Evolutionary conservation across 441 rosid genomes (phyloP).

Genomic region (Melastoma candidum): DNA sequence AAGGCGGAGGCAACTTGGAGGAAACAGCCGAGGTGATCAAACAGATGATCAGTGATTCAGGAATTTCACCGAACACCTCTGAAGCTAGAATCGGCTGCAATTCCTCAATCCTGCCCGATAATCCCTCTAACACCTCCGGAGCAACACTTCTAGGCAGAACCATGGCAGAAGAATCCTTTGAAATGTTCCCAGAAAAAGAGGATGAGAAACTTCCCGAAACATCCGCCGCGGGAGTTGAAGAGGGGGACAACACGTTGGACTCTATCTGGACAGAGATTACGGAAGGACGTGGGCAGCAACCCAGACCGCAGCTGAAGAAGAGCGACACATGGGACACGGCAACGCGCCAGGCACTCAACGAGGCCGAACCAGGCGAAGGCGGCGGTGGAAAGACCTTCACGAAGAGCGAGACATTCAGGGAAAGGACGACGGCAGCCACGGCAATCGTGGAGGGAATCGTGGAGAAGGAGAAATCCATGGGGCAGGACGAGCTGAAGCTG

Average conservation of each 20-base stretch:
- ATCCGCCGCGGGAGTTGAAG: too few species aligned
- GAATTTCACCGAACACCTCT: too few species aligned
- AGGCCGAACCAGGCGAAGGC: background rate
- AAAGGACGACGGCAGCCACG: background rate
- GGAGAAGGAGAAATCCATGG: constrained; percentile 16
- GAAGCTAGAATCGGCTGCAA: too few species aligned
- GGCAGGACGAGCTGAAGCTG: constrained; percentile 24
- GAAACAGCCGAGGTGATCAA: too few species aligned
- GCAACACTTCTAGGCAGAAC: too few species aligned
- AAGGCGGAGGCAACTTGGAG: too few species aligned
- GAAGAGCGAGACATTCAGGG: constrained; percentile 2
- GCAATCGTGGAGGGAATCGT: background rate
- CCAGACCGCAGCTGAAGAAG: constrained; percentile 11
- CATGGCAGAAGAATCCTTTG: too few species aligned
- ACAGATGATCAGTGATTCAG: too few species aligned
- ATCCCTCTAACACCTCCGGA: too few species aligned
- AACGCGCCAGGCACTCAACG: background rate
- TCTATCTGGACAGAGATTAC: constrained; percentile 25
- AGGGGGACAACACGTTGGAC: constrained; percentile 9
- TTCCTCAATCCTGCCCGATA: too few species aligned
- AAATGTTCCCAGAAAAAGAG: too few species aligned
- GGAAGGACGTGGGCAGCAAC: constrained; percentile 10
- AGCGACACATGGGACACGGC: constrained; percentile 22
- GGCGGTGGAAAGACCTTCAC: constrained; percentile 20
- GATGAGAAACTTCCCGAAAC: too few species aligned